phyloP scores from a whole-genome alignment of 306 rosid genomes.

The Mimosa bimucronata region DNA sequence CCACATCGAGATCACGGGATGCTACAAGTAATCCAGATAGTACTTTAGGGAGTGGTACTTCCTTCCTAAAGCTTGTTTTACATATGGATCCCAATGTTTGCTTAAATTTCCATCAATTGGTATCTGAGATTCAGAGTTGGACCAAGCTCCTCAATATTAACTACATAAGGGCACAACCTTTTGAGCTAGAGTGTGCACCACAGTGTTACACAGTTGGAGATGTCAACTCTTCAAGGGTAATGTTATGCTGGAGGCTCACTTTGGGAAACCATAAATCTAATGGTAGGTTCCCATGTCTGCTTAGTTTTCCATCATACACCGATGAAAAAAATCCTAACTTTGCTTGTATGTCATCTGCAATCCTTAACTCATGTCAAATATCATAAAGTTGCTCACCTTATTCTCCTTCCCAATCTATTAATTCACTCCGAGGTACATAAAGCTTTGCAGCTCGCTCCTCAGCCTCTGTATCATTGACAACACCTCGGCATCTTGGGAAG shows the following conservation, averaged over 20 bases:
- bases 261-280: background rate
- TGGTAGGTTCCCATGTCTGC: background rate
- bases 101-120: background rate
- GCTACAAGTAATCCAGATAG: background rate
- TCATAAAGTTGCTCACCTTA: slow-evolving; percentile 51
- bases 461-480: slow-evolving; percentile 89
- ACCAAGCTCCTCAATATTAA: background rate
- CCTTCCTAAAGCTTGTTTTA: background rate
- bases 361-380: slow-evolving; percentile 20
- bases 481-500: slow-evolving; percentile 87
- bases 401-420: slow-evolving; percentile 92
- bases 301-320: background rate
- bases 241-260: background rate
- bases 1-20: background rate
- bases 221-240: background rate
- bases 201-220: background rate
- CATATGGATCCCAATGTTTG: background rate
- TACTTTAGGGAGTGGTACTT: background rate
- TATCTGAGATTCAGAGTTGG: background rate
- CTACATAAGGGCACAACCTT: background rate
- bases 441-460: slow-evolving; percentile 88
- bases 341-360: background rate
- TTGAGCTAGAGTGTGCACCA: background rate
- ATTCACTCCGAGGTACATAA: slow-evolving; percentile 67
- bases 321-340: background rate